Conservation (phyloP, 148 eudicot genomes). For the Tetragonia tetragonoides region DNA sequence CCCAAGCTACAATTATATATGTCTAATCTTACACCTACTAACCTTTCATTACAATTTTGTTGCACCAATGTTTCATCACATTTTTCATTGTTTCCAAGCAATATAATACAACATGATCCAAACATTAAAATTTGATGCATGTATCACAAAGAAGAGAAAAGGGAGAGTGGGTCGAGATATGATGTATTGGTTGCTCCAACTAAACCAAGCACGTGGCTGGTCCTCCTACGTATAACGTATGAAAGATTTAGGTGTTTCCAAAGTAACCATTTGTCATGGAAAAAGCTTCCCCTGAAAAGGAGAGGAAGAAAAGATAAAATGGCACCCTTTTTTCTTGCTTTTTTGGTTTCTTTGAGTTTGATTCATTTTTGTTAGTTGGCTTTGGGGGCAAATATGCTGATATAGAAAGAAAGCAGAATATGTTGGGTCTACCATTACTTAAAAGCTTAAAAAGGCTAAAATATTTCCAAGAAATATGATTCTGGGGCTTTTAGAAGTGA, state of each 20-base stretch:
- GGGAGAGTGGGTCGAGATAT: background rate
- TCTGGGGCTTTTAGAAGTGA: background rate
- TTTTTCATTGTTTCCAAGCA: no score
- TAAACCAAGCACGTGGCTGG: slow-evolving; percentile 33
- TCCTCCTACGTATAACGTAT: slow-evolving; percentile 11
- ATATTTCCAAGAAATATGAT: slow-evolving; percentile 8
- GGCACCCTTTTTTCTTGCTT: slow-evolving; percentile 5
- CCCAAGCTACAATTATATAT: no score
- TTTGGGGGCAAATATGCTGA: background rate
- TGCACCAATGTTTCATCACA: no score
- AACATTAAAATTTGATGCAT: slow-evolving; percentile 1
- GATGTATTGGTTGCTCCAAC: slow-evolving; percentile 22
- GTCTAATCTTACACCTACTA: no score
- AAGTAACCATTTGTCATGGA: slow-evolving; percentile 14
- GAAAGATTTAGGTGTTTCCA: slow-evolving; percentile 22
- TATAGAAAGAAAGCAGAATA: background rate
- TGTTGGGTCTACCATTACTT: slow-evolving; percentile 16
- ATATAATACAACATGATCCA: background rate
- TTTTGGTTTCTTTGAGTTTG: slow-evolving; percentile 1
- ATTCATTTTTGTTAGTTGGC: background rate
- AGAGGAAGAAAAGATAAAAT: slow-evolving; percentile 2
- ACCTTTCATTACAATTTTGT: no score
- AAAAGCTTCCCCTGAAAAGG: slow-evolving; percentile 9
- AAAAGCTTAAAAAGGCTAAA: background rate
- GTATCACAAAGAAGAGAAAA: background rate